Conservation (phyloP, 73 alveolate species). For the Tetrahymena malaccensis region DNA sequence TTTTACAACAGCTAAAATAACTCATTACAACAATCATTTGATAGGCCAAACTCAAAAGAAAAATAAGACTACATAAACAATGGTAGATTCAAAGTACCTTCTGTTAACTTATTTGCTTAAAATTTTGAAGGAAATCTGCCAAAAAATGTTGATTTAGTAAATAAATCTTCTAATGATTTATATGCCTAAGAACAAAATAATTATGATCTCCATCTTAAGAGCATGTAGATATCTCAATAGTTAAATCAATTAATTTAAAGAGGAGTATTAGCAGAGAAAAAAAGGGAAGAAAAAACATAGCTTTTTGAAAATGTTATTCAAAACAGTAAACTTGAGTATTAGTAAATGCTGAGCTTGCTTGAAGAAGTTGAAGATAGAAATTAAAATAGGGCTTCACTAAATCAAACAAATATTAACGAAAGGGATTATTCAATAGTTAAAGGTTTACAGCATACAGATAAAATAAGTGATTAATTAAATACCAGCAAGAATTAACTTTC, state of each 20-base stretch:
- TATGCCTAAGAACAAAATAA: not conserved
- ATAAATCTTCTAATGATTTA: not conserved
- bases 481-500: not conserved
- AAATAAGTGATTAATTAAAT: not conserved
- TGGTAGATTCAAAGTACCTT: not conserved
- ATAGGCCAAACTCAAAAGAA: not conserved
- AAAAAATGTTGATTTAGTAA: not conserved
- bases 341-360: not conserved
- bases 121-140: not conserved
- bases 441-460: not conserved
- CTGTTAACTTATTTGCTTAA: not conserved
- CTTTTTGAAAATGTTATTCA: not conserved
- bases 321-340: not conserved
- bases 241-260: not conserved
- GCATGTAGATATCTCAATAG: not conserved
- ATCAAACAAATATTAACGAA: not conserved
- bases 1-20: not conserved
- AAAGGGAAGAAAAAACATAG: not conserved
- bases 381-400: not conserved
- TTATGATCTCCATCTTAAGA: not conserved
- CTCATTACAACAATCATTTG: not conserved
- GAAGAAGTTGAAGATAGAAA: not conserved
- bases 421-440: not conserved
- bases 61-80: not conserved
- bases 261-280: not conserved